Conservation (phyloP, 148 eudicot genomes). For the Gaultheria prostrata region DNA sequence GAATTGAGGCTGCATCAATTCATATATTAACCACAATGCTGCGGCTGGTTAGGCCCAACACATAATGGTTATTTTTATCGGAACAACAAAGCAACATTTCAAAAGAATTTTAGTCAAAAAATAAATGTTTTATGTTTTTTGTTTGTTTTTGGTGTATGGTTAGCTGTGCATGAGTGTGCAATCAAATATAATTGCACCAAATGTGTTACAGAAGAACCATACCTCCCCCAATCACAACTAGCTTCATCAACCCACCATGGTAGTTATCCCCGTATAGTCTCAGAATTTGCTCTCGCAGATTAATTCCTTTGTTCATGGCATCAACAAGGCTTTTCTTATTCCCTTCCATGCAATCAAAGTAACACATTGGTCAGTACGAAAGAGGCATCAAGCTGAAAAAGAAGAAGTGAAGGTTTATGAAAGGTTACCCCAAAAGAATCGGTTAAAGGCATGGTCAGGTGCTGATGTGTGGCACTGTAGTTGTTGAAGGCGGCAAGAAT, state of each 20-base stretch:
- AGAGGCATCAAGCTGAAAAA: slow-evolving; percentile 13
- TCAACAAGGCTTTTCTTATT: slow-evolving; percentile 90
- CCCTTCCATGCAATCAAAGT: slow-evolving; percentile 39
- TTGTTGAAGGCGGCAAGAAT: slow-evolving; percentile 92
- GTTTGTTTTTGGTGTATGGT: not conserved
- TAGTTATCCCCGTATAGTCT: slow-evolving; percentile 70
- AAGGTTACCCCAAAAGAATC: slow-evolving; percentile 84
- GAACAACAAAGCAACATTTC: not conserved
- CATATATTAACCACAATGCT: not conserved
- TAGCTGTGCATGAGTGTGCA: not conserved
- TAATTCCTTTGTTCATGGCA: slow-evolving; percentile 86
- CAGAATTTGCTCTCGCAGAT: slow-evolving; percentile 72
- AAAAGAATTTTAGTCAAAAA: not conserved
- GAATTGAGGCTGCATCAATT: not conserved
- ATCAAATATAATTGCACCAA: not conserved
- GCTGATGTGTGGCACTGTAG: slow-evolving; percentile 87
- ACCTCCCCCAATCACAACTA: slow-evolving; percentile 96
- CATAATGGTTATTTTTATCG: not conserved
- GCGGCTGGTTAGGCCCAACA: not conserved
- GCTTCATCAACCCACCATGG: slow-evolving; percentile 73
- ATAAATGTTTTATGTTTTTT: not conserved
- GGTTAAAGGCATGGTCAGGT: slow-evolving; percentile 72
- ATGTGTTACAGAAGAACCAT: slow-evolving; percentile 15
- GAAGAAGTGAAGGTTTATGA: slow-evolving; percentile 10
- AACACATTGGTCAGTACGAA: slow-evolving; percentile 9